phyloP scores from a whole-genome alignment of 139 green algal species.

The Parachlorella kessleri region DNA sequence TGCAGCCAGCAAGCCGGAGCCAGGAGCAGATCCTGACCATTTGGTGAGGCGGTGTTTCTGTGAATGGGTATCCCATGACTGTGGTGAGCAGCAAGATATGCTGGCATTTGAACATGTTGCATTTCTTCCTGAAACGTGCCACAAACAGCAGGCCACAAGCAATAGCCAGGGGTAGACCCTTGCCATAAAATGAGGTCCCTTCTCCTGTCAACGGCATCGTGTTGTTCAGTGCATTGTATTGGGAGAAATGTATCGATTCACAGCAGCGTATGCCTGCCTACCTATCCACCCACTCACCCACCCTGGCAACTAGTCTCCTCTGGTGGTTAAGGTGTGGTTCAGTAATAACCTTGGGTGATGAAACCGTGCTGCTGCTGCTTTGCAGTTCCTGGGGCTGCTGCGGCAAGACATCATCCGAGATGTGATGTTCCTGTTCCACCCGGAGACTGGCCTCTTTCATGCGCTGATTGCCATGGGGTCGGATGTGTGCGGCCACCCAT shows the following conservation, averaged over 20 bases:
- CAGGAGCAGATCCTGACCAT: constrained; percentile 27
- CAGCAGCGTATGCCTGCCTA: no score
- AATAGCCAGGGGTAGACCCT: no score
- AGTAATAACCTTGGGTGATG: no score
- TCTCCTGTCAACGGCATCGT: no score
- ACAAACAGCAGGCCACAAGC: neutral
- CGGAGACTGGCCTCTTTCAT: constrained; percentile 13
- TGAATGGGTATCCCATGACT: no score
- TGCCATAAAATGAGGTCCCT: no score
- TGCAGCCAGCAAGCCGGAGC: constrained; percentile 18
- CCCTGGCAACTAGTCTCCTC: no score
- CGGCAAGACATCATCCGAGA: constrained; percentile 33
- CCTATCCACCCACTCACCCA: no score
- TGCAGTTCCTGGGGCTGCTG: constrained; percentile 31
- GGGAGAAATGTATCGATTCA: no score
- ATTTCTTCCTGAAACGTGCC: neutral
- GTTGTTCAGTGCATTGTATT: no score
- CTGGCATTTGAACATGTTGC: neutral
- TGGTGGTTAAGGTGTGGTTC: no score
- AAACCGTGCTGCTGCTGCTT: no score
- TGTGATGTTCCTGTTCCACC: constrained; percentile 41
- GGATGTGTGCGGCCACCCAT: constrained; percentile 48
- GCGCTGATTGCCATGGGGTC: constrained; percentile 40
- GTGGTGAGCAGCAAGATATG: neutral
- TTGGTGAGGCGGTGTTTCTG: constrained; percentile 9